Base-by-base conservation (phyloP, 1,139 yeast species). In the Meyerozyma elateridarum region DNA sequence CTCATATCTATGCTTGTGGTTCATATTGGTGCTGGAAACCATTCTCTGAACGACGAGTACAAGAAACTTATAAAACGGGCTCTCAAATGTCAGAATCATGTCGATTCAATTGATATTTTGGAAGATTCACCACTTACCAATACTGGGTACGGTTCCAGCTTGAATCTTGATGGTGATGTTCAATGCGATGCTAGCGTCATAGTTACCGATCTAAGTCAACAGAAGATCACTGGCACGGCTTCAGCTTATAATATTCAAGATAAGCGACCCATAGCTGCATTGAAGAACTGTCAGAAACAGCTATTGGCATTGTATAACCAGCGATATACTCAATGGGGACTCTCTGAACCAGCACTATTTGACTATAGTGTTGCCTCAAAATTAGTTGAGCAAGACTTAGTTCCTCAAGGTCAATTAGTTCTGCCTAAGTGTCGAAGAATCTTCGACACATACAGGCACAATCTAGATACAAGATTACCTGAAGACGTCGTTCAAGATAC, bases 1-100 rank as follows among this genome's bases (percentile, higher is more conserved):
- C n/a, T n/a, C n/a, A n/a, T n/a, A n/a, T n/a, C n/a, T 14, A 27
- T 45, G 17, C 21, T 39, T n/a, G 40, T 65, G 2, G 44, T 56
- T n/a, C 71, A 65, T 36, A 48, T 62, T 14, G 72, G 72, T 5
- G 72, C 72, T 6, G 72, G 72, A 0, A 52, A 49, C 30, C 70
- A 64, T 39, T 43, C 34, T 4, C 41, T 43, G n/a, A 40, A 41
- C 5, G 20, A 25, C 2, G 35, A 41, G 17, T 59, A 61, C 37
- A 52, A 45, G 30, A 35, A 37, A 16, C 41, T 64, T 6, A 35
- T 65, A 2, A 40, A 40, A 28, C 29, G 35, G 17, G 52, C 64
- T 3, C 42, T 64, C 8, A 15, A 19, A 2, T 24, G 13, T 7
- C 4, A 8, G 8, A 14, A 7, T 12, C 12, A 24, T 15, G 15